Base-by-base conservation (phyloP, 225 moss, liverwort and hornwort species). In the Takakia lepidozioides region DNA sequence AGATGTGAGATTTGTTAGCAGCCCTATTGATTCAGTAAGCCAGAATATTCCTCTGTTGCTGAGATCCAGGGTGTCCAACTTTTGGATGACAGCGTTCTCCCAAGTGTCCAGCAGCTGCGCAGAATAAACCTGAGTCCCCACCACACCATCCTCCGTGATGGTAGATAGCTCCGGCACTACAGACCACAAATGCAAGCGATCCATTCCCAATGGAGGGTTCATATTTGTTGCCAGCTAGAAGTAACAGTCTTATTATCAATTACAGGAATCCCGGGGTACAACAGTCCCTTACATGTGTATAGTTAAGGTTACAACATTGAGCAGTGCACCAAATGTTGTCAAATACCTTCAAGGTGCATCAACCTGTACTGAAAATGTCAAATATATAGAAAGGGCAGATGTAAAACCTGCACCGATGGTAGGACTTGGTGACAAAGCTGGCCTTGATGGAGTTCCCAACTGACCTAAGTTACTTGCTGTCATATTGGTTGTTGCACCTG, bases 11-110 rank as follows among this genome's bases (percentile, higher is more conserved):
- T 51, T 71, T 42, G 57, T 70, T 54, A 88, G 65, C 40, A 61
- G 43, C 49, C 88, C 80, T 43, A 88, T 69, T 14, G 76, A 69
- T 66, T 88, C 92, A 15, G 92, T 82, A 48, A 93, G 52, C 73
- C 78, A 71, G 38, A 70, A 70, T 39, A 85, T 54, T 9, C 66
- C 69, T 55, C 70, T 78, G 36, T 52, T 63, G 45, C 43, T 69
- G 42, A 83, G 71, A 19, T 49, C 58, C 51, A 93, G 60, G 48
- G 52, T 66, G 55, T 58, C 38, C 20, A 80, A 52, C 34, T 63
- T 70, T 53, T 58, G 40, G 2, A 4, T 45, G 51, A 64, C 70
- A 20, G 82, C 88, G 18, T 53, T 68, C 38, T 83, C 73, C 25
- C 87, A 69, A 37, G 67, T 69, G 21, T 9, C 48, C 59, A 81